Conservation (phyloP, 805 yeast genomes). For the Candida khao-thaluensis region DNA sequence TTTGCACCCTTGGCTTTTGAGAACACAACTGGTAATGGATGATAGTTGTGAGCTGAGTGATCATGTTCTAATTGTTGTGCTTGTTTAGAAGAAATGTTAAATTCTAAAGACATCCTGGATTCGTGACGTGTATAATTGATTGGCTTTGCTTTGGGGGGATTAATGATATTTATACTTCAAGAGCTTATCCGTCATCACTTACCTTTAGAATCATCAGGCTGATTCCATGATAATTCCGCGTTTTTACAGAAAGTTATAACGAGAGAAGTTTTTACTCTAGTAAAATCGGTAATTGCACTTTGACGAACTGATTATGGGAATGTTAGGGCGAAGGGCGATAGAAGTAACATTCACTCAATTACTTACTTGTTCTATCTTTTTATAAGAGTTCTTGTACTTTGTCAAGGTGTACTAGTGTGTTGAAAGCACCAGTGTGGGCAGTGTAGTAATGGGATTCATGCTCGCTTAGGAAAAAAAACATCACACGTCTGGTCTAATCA, state of each 20-base stretch:
- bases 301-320: too few species aligned
- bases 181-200: slow-evolving; percentile 3
- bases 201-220: slow-evolving; percentile 1
- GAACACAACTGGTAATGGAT: slow-evolving; percentile 94
- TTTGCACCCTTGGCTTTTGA: slow-evolving; percentile 84
- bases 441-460: too few species aligned
- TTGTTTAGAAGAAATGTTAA: slow-evolving; percentile 54
- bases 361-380: too few species aligned
- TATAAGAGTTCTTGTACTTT: too few species aligned
- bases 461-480: too few species aligned
- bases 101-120: slow-evolving; percentile 4
- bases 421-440: too few species aligned
- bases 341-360: too few species aligned
- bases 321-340: too few species aligned
- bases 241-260: slow-evolving; percentile 1
- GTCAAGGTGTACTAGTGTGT: too few species aligned
- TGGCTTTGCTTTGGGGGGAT: not conserved
- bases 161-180: not conserved
- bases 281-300: too few species aligned
- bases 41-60: slow-evolving; percentile 95
- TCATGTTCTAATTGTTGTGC: slow-evolving; percentile 69
- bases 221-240: slow-evolving; percentile 1
- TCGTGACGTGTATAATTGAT: not conserved
- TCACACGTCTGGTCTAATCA: too few species aligned
- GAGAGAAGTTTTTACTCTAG: too few species aligned